Conservation (phyloP, 345 rosid species). For the Raphanus sativus region DNA sequence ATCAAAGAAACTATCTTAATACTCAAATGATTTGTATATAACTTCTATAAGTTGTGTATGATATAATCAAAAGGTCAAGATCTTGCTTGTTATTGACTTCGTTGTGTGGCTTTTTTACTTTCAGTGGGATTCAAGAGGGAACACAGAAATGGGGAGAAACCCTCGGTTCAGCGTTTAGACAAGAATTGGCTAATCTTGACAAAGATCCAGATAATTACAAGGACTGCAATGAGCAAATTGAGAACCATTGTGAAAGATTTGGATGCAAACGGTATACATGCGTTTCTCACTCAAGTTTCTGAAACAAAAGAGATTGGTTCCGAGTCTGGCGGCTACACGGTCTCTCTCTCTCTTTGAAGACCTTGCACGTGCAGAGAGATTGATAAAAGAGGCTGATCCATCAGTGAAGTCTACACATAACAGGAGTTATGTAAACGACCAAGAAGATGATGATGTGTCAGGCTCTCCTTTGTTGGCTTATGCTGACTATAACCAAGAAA, state of each 20-base stretch:
- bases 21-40: no score
- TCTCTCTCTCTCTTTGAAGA: conserved; percentile 90
- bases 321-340: conserved; percentile 75
- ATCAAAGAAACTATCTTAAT: no score
- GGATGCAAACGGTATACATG: conserved; percentile 77
- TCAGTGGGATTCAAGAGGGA: not conserved
- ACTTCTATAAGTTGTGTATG: no score
- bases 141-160: conserved; percentile 58
- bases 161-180: conserved; percentile 64
- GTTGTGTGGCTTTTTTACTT: conserved; percentile 11
- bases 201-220: conserved; percentile 72
- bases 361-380: conserved; percentile 81
- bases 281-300: conserved; percentile 83
- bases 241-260: conserved; percentile 77
- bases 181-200: conserved; percentile 80
- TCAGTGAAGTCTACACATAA: conserved; percentile 35
- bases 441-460: conserved; percentile 41
- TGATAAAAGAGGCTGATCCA: conserved; percentile 48
- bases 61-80: not conserved
- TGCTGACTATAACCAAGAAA: conserved; percentile 40
- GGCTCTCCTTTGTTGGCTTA: no score
- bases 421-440: conserved; percentile 58
- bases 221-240: conserved; percentile 79
- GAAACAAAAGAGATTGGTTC: conserved; percentile 86
- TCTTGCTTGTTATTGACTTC: conserved; percentile 8